Evolutionary conservation across 768 basidiomycete species (phyloP), one percentile per base, ranked within the genome.

Genomic region (Collybia sp.): DNA sequence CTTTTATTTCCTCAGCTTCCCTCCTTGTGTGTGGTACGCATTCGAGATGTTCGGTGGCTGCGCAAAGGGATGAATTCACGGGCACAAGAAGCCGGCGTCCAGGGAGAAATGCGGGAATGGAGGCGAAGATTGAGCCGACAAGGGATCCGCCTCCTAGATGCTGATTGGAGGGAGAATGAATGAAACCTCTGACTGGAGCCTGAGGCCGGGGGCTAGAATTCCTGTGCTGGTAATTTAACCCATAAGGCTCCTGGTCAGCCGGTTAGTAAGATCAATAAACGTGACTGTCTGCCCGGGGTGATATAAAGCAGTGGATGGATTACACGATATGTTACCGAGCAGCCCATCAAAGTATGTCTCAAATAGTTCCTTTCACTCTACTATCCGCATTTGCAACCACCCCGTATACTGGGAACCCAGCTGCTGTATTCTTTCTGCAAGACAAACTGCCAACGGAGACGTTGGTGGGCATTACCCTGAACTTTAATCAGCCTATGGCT

Each of bases 71-170:
- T 90, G 61, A 80, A 75, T 6, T 65, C 64, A 0, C 70, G 74
- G 48, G 89, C 89, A 18, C 80, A 78, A 52, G 80, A 76, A 51
- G 77, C 88, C 6, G 89, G 89, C 6, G 76, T 88, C 12, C 88
- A 90, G 63, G 89, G 88, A 36, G 85, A 88, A 59, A 83, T 92
- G 79, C 68, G 71, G 51, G 76, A 81, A 46, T 92, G 89, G 89
- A 73, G 72, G 49, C 72, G 76, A 40, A 74, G 83, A 43, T 68
- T 92, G 30, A 67, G 66, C 10, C 69, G 79, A 45, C 69, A 76
- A 54, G 70, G 77, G 1, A 74, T 92, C 40, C 70, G 73, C 16
- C 63, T 92, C 20, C 66, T 91, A 44, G 89, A 92, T 56, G 72
- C 76, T 12, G 80, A 87, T 47, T 90, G 89, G 86, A 80, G 72